Base-by-base conservation (phyloP, 352 stramenopile species). In the Phytophthora podocarpi region DNA sequence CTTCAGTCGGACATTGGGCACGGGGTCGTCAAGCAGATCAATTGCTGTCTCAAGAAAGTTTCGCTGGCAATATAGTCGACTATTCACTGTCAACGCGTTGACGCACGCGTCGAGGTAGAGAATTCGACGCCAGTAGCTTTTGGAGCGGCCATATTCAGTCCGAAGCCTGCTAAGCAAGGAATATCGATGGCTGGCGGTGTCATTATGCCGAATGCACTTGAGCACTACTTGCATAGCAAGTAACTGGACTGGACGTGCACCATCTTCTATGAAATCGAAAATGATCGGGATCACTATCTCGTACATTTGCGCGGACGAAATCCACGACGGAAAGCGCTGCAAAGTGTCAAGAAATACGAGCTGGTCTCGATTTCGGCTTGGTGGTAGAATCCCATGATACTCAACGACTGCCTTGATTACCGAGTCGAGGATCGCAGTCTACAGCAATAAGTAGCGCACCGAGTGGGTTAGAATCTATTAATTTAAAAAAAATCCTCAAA, bases 1-100 rank as follows among this genome's bases (percentile, higher is more conserved):
- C 46, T 92, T 92, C 4, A 89, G 60, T n/a, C 83, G 80, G 0
- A 94, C 83, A 27, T 92, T 94, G 2, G 85, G 82, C 5, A 94
- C 66, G 2, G 76, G 59, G 13, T 94, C 85, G 8, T 92, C 85
- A 5, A 94, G 54, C 11, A 94, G 48, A 50, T 94, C 85, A 42
- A 94, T 76, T 9, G 81, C 85, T 6, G 89, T 73, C 39, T 92
- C 82, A 4, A 94, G 49, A 46, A 90, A 94, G 50, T 91, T 91
- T 31, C 78, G 66, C 6, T 82, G 76, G 47, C 73, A 90, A 56
- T 94, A 94, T 28, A 91, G 70, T 13, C 78, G 70, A 59, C 83
- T 92, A 61, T 94, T 92, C 30, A 86, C 64, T 20, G 60, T 70
- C 6, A 86, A 56, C 12, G 85, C 82, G 51, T 78, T 84, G 24